Conservation (phyloP, 257 asterid genomes). For the Mitragyna speciosa region DNA sequence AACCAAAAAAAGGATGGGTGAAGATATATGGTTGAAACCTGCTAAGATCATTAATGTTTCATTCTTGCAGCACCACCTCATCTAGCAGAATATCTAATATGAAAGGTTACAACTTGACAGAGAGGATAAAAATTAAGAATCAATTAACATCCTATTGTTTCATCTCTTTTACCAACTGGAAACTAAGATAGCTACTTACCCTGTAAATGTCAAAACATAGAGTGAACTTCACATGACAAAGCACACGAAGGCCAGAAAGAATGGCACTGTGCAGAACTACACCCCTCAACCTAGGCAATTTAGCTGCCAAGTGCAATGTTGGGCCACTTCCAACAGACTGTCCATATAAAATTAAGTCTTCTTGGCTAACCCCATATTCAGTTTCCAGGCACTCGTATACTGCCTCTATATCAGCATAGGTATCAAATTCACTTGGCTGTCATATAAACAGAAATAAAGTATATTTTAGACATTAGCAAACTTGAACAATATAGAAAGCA, state of each 20-base stretch:
- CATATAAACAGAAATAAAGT: conserved; percentile 12
- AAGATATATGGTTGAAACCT: neutral
- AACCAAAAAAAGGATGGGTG: neutral
- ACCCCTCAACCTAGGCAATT: conserved; percentile 89
- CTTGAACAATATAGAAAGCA: neutral
- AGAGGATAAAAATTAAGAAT: neutral
- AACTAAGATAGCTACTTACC: conserved; percentile 39
- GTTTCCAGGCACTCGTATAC: conserved; percentile 91
- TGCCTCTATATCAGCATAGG: conserved; percentile 97
- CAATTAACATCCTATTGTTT: neutral
- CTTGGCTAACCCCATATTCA: conserved; percentile 91
- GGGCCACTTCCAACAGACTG: conserved; percentile 99
- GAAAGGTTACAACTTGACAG: neutral
- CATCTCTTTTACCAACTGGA: neutral
- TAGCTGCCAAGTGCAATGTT: conserved; percentile 90
- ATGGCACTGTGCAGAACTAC: conserved; percentile 98
- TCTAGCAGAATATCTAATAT: neutral
- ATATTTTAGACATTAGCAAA: neutral
- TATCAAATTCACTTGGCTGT: conserved; percentile 91
- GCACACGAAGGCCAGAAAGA: conserved; percentile 98
- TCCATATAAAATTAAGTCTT: conserved; percentile 84
- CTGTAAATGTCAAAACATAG: conserved; percentile 91
- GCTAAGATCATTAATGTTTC: neutral
- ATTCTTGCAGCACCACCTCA: neutral
- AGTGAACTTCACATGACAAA: conserved; percentile 85